Base-by-base conservation (phyloP, 148 eudicot species). In the Vaccinium myrtillus region DNA sequence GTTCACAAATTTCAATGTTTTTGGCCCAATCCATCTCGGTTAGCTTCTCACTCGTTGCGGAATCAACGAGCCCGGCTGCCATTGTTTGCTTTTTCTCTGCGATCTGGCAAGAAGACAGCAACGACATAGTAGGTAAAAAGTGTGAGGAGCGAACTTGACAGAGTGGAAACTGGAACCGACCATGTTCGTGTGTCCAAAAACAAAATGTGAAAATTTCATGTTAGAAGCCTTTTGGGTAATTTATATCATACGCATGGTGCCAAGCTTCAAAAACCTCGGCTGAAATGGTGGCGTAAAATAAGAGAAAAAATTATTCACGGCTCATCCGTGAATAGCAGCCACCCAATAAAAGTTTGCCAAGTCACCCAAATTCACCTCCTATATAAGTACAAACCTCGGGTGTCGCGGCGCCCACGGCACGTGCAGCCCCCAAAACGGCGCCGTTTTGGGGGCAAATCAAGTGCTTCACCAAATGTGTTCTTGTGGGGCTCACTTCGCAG, bases 1-100 rank as follows among this genome's bases (percentile, higher is more conserved):
- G 78, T 87, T 97, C 99, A 90, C 99, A 97, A 78, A 95, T 97
- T 87, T 94, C 94, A 71, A 97, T 97, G 91, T 90, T 92, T 83
- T 92, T 95, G 21, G 93, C 87, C 99, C 99, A 97, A 83, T 97
- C 96, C 88, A 91, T 86, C 87, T 93, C 99, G 84, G 93, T 63
- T 56, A 97, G 91, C 82, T 95, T 95, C 82, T 97, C 98, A 89
- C 92, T 91, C 54, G 98, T 97, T 10, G 98, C 98, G 77, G 92
- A 84, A 88, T 82, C 91, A 71, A 97, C 98, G 86, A 97, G 96
- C 71, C 93, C 99, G 8, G 93, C 83, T 30, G 96, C 98, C 98
- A 95, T 95, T 1, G 36, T 65, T 85, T 23, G 54, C 54, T 70
- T 75, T 27, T 27, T 23, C 12, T 71, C 80, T 27, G 30, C 50